Base-by-base conservation (phyloP, 192 early-diverging fungal species). In the Podila minutissima region DNA sequence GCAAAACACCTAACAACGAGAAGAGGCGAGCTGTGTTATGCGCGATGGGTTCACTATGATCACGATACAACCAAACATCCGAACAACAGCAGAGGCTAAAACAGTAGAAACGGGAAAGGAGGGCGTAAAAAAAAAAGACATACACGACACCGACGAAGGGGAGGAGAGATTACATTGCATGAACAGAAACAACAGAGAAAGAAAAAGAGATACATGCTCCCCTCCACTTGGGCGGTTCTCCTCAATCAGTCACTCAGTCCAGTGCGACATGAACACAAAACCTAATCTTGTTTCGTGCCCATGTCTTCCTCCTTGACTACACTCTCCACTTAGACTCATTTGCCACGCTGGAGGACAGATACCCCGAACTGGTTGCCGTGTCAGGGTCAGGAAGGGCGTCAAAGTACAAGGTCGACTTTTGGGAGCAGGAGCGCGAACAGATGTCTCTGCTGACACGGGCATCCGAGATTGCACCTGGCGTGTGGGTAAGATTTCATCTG, bases 361-460 rank as follows among this genome's bases (percentile, higher is more conserved):
- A 77, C 62, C 82, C 83, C 0, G 81, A 86, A 22, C 49, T 84
- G 51, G 74, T 89, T 0, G 71, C 74, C 3, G 48, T 85, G 22
- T 67, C 83, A 19, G 73, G 59, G 33, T 31, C 72, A 24, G 84
- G 86, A 1, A 49, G 64, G 35, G 35, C 66, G 3, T 57, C 66
- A 37, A 76, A 72, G 74, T 73, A 89, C 71, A 83, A 75, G 63
- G 70, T 89, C 7, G 75, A 85, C 58, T 87, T 89, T 61, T 74
- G 71, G 72, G 88, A 87, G 33, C 82, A 79, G 66, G 88, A 89
- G 59, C 66, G 84, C 20, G 83, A 86, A 48, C 86, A 89, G 73
- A 89, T 89, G 88, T 62, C 78, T 12, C 41, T 82, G 53, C 57
- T 89, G 31, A 87, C 88, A 7, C 63, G 72, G 20, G 84, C 84